phyloP scores from a whole-genome alignment of 108 stramenopile genomes.

The Skeletonema menzelii region DNA sequence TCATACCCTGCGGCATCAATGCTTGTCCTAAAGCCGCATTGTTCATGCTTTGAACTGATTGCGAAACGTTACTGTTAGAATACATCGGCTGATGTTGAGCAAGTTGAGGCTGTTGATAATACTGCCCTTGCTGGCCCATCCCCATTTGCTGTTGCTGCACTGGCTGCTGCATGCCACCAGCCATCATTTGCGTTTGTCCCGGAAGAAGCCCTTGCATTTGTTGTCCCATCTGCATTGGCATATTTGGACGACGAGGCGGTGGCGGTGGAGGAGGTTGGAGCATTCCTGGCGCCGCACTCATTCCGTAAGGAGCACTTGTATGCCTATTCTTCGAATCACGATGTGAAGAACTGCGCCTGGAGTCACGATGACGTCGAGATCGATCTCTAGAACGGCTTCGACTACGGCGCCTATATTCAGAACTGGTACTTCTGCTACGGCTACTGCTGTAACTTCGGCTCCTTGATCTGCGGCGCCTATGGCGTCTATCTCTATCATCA shows the following conservation, averaged over 20 bases:
- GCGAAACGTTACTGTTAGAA: conserved; percentile 5
- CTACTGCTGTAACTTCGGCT: conserved; percentile 23
- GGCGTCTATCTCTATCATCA: conserved; percentile 12
- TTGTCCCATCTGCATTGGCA: conserved; percentile 1
- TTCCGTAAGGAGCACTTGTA: neutral
- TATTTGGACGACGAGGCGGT: neutral
- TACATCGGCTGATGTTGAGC: conserved; percentile 17
- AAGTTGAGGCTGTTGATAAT: conserved; percentile 32
- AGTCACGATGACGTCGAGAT: conserved; percentile 3
- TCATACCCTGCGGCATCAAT: neutral
- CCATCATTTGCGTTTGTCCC: neutral
- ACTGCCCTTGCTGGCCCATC: conserved; percentile 35
- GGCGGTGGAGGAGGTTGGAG: neutral
- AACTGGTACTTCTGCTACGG: conserved; percentile 23
- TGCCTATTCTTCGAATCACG: conserved; percentile 5
- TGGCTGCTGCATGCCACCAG: conserved; percentile 27
- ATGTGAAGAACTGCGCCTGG: neutral
- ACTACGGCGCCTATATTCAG: conserved; percentile 18
- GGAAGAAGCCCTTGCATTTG: neutral
- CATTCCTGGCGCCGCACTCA: neutral
- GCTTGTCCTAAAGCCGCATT: neutral
- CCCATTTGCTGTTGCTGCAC: conserved; percentile 10
- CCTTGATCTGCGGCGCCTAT: conserved; percentile 30
- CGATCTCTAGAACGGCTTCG: conserved; percentile 9
- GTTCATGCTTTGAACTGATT: neutral